Base-by-base conservation (phyloP, 352 stramenopile species). In the Globisporangium sylvaticum region DNA sequence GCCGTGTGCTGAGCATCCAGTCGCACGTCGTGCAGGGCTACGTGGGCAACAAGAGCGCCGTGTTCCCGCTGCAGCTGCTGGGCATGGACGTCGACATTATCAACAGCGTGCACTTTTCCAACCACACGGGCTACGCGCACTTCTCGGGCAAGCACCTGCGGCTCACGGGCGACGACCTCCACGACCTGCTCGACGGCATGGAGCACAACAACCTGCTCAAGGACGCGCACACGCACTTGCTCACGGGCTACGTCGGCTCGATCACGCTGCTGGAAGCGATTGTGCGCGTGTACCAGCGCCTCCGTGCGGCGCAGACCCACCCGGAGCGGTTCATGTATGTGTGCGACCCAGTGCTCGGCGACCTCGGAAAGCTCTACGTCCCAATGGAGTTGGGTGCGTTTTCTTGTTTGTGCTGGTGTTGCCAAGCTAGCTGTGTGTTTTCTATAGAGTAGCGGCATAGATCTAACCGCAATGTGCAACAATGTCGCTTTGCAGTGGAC, bases 81-180 rank as follows among this genome's bases (percentile, higher is more conserved):
- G 86, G 88, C 22, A 80, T 94, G 74, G 88, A 96, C 60, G 88
- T 94, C 46, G 88, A 96, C 74, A 83, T 90, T 55, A 91, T 96
- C 76, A 94, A 96, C 71, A 94, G 81, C 63, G 84, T 96, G 22
- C 86, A 96, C 66, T 94, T 96, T 65, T 93, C 86, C 76, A 94
- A 96, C 73, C 86, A 94, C 75, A 93, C 84, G 31, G 88, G 88
- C 3, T 96, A 94, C 76, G 70, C 68, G 42, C 85, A 84, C 58
- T 93, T 92, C 66, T 82, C 75, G 24, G 86, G 86, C 62, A 85
- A 88, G 60, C 79, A 81, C 22, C 79, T 93, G 67, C 79, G 83
- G 9, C 85, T 94, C 65, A 80, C 73, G 31, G 84, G 85, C 54
- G 80, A 90, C 37, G 85, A 94, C 70, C 61, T 95, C 58, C 76